Evolutionary conservation across 306 rosid genomes (phyloP), one percentile per base, ranked within the genome.

Genomic region (Ammopiptanthus mongolicus): DNA sequence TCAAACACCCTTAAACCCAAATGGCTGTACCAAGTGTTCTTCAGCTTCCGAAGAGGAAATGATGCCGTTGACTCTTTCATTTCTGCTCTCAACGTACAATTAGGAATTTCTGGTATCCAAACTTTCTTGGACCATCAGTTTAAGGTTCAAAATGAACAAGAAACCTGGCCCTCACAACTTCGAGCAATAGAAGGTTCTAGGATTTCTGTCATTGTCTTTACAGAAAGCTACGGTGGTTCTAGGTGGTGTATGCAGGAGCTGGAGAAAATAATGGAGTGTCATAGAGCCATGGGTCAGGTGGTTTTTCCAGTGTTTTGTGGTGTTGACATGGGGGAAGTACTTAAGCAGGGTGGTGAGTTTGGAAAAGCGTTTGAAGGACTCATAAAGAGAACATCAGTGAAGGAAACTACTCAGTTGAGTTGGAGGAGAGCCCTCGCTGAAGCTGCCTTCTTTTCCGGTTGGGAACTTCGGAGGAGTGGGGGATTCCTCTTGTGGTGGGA

Each of bases 391-490:
- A 3, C 11, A 7, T 56, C 76, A 4, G 33, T 19, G 19, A 4
- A 18, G 19, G 23, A 70, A 18, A 39, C 14, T 8, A 53, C 14
- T 9, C 50, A 9, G 50, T 2, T 37, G 75, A 39, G 14, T 11
- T 72, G 67, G 77, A 72, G 57, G 0, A 57, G 57, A 25, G 66
- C 67, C 12, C 57, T 72, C 6, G n/a, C 77, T 13, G 44, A 72
- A 22, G 56, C 22, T 55, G 76, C 76, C 18, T 52, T 13, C 23
- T 23, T 53, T 22, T 6, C 39, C 3, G 65, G 53, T 13, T 21
- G 11, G 12, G 44, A 25, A 3, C 1, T 25, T 25, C 1, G 28
- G 28, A 25, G 3, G 28, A 25, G 28, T 1, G 28, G 28, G 3
- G 1, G 28, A 25, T 25, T 25, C 3, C 3, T 3, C 28, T 3